A percentile compares a stretch with the other conserved stretches of the same genome.
These are phyloP conservation scores for Letharia lupina DNA, from an alignment of 495 filamentous ascomycete species.

Conservation along the genomic window DNA sequence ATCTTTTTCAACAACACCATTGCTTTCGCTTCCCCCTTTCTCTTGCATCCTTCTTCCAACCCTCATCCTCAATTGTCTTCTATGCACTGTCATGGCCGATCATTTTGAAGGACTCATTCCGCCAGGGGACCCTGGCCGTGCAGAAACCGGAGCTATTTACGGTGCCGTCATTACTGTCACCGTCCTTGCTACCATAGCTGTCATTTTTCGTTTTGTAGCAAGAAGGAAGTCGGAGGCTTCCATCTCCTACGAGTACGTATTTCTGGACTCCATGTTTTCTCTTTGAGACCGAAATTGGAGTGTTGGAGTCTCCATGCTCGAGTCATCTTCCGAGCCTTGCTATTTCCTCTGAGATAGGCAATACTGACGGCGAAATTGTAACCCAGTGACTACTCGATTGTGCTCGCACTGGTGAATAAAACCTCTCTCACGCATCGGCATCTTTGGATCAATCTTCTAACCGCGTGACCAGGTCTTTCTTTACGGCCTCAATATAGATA, in stretches of 20 bases:
- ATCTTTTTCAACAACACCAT: not conserved
- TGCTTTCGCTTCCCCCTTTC: not conserved
- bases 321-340: not conserved
- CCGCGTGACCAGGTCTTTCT: not conserved
- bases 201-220: conserved; percentile 16
- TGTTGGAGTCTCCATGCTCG: not conserved
- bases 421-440: not conserved
- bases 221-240: conserved; percentile 4
- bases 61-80: not conserved
- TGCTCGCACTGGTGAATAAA: conserved; percentile 9
- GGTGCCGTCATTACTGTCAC: conserved; percentile 4
- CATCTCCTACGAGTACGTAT: conserved; percentile 7
- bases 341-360: not conserved
- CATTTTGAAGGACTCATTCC: not conserved
- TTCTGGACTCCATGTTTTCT: not conserved
- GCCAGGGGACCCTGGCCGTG: not conserved
- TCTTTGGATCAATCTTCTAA: not conserved
- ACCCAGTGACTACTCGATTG: conserved; percentile 9
- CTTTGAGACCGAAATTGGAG: not conserved
- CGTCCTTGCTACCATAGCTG: conserved; percentile 11
- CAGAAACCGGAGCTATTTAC: conserved; percentile 3
- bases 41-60: not conserved
- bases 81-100: not conserved
- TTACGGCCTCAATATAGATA: conserved; percentile 1
- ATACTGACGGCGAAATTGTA: too few relatives aligned